phyloP scores from a whole-genome alignment of 1,284 basidiomycete species.

The Coniferiporia weirii region DNA sequence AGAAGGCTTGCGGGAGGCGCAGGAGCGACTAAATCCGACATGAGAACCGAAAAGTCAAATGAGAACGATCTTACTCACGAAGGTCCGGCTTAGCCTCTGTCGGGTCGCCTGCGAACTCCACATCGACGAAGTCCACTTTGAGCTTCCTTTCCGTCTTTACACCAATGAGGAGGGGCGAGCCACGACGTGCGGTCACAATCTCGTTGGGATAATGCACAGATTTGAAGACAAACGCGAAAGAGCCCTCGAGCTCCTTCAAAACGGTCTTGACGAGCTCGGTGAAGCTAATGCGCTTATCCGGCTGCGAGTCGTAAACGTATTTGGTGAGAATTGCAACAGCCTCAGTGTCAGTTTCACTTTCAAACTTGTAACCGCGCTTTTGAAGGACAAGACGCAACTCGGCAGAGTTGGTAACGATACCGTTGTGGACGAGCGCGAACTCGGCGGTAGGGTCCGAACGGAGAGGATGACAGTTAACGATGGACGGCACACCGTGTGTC shows the following conservation, averaged over 20 bases:
- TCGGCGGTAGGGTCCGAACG: conserved; percentile 79
- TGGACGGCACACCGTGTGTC: conserved; percentile 91
- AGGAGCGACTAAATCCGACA: conserved; percentile 38
- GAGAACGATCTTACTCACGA: conserved; percentile 40
- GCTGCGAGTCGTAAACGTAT: conserved; percentile 94
- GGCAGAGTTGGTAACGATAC: conserved; percentile 94
- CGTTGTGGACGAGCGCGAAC: conserved; percentile 97
- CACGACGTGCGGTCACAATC: conserved; percentile 92
- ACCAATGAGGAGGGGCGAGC: conserved; percentile 95
- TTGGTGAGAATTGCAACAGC: conserved; percentile 94
- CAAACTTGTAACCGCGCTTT: conserved; percentile 93
- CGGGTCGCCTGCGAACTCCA: conserved; percentile 83
- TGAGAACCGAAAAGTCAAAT: not conserved
- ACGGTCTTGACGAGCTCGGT: conserved; percentile 93
- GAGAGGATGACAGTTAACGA: conserved; percentile 94
- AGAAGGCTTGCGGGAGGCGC: conserved; percentile 59
- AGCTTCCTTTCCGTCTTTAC: conserved; percentile 99
- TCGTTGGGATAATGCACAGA: conserved; percentile 95
- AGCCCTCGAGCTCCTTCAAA: conserved; percentile 97
- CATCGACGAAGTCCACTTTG: conserved; percentile 99
- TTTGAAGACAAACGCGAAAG: conserved; percentile 99
- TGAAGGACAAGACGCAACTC: conserved; percentile 92
- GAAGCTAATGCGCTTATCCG: conserved; percentile 86
- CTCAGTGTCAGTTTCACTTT: conserved; percentile 98
- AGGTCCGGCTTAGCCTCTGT: conserved; percentile 52